Evolutionary conservation across 495 filamentous ascomycete species (phyloP).

Genomic region (Neurospora tetraspora): DNA sequence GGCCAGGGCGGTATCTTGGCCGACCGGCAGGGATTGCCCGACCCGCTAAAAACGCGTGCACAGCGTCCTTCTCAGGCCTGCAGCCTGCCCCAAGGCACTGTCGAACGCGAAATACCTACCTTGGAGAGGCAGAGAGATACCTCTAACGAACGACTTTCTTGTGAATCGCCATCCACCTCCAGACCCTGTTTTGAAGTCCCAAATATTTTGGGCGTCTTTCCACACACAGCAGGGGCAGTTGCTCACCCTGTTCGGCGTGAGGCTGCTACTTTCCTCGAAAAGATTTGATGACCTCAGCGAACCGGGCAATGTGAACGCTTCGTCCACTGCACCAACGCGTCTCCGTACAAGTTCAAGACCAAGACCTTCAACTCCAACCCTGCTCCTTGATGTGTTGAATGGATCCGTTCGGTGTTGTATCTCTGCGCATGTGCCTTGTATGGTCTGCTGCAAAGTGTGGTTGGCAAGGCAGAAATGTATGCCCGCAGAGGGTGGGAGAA

Average conservation of each 20-base stretch:
- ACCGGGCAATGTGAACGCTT: neutral
- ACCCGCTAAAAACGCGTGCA: neutral
- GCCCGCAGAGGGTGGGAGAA: neutral
- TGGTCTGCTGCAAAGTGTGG: neutral
- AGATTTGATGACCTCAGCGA: neutral
- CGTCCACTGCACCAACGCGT: neutral
- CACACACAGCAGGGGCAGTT: neutral
- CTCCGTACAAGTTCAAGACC: neutral
- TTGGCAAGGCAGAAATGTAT: neutral
- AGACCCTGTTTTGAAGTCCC: neutral
- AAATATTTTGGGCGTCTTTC: neutral
- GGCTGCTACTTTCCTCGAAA: neutral
- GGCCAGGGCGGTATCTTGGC: conserved; percentile 25
- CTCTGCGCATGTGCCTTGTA: neutral
- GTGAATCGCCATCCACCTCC: neutral
- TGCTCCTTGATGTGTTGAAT: neutral
- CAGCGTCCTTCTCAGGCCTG: neutral
- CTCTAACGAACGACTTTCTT: neutral
- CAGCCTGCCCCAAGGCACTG: neutral
- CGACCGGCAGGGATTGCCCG: conserved; percentile 24
- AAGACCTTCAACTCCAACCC: neutral
- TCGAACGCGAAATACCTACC: neutral
- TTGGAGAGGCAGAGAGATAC: neutral
- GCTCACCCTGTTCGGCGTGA: neutral
- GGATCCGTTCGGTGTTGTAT: neutral